These are phyloP conservation scores for Claviceps monticola DNA, from an alignment of 2,329 filamentous ascomycete genomes.

Conservation along the genomic window DNA sequence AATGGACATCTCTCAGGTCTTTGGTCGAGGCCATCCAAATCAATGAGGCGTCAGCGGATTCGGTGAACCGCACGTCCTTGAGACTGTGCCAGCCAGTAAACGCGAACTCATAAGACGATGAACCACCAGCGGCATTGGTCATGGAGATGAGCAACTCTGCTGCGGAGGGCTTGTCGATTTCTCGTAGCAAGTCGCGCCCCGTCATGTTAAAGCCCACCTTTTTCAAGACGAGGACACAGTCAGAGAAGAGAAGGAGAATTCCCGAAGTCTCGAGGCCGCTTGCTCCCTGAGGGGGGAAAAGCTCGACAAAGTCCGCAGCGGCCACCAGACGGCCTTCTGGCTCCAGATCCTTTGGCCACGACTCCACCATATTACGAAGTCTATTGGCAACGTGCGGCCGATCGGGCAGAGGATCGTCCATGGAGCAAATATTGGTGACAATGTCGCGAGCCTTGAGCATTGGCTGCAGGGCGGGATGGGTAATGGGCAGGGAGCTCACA, in stretches of 20 bases:
- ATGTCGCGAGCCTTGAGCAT: slow-evolving; percentile 86
- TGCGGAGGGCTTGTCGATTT: slow-evolving; percentile 68
- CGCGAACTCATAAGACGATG: slow-evolving; percentile 53
- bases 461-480: slow-evolving; percentile 68
- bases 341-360: slow-evolving; percentile 60
- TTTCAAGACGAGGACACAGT: slow-evolving; percentile 63
- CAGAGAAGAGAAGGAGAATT: slow-evolving; percentile 73
- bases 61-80: slow-evolving; percentile 57
- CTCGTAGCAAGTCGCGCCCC: slow-evolving; percentile 65
- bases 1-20: slow-evolving; percentile 42
- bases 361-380: slow-evolving; percentile 61
- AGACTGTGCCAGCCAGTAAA: slow-evolving; percentile 63
- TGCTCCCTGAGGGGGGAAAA: slow-evolving; percentile 47
- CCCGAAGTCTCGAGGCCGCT: slow-evolving; percentile 39
- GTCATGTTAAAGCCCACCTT: slow-evolving; percentile 52
- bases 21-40: slow-evolving; percentile 55
- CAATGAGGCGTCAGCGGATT: slow-evolving; percentile 49
- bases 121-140: slow-evolving; percentile 48
- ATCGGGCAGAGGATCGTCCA: slow-evolving; percentile 58
- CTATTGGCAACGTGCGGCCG: slow-evolving; percentile 62
- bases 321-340: slow-evolving; percentile 68
- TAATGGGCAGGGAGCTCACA: slow-evolving; percentile 67
- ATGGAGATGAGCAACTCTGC: slow-evolving; percentile 48
- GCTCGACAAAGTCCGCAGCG: slow-evolving; percentile 66
- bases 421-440: slow-evolving; percentile 90